phyloP scores from a whole-genome alignment of 495 filamentous ascomycete genomes.

The Staphylotrichum longicolle region DNA sequence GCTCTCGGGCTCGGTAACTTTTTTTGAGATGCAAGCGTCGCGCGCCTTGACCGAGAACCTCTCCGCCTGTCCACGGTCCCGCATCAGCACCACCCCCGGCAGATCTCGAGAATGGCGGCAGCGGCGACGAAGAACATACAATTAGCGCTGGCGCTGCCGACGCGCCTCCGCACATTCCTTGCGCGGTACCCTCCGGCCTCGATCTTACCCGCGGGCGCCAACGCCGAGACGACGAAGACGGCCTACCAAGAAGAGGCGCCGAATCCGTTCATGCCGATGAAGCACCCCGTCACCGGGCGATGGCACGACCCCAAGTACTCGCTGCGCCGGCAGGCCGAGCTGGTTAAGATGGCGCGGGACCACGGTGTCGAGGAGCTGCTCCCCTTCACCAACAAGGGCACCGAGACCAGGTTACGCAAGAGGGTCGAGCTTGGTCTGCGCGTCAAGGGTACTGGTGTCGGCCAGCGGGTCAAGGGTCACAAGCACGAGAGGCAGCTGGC shows the following conservation, averaged over 20 bases:
- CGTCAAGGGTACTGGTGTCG: conserved; percentile 87
- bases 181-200: conserved; percentile 74
- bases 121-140: conserved; percentile 48
- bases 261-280: conserved; percentile 75
- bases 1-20: conserved; percentile 2
- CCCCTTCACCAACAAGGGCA: conserved; percentile 73
- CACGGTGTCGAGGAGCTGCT: conserved; percentile 82
- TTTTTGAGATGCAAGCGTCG: conserved; percentile 15
- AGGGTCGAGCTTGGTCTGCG: conserved; percentile 69
- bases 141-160: conserved; percentile 66
- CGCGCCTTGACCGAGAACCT: background rate
- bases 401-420: conserved; percentile 62
- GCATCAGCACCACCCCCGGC: conserved; percentile 1
- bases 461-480: conserved; percentile 93
- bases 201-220: conserved; percentile 45
- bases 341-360: conserved; percentile 79
- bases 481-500: conserved; percentile 85
- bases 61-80: conserved; percentile 3
- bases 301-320: conserved; percentile 82
- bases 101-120: conserved; percentile 27
- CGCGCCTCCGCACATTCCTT: conserved; percentile 81
- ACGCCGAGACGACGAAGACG: conserved; percentile 43
- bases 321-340: conserved; percentile 82
- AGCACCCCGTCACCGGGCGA: conserved; percentile 66
- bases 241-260: conserved; percentile 46